phyloP scores from a whole-genome alignment of 257 asterid genomes.

The Solanum corneliomulleri region DNA sequence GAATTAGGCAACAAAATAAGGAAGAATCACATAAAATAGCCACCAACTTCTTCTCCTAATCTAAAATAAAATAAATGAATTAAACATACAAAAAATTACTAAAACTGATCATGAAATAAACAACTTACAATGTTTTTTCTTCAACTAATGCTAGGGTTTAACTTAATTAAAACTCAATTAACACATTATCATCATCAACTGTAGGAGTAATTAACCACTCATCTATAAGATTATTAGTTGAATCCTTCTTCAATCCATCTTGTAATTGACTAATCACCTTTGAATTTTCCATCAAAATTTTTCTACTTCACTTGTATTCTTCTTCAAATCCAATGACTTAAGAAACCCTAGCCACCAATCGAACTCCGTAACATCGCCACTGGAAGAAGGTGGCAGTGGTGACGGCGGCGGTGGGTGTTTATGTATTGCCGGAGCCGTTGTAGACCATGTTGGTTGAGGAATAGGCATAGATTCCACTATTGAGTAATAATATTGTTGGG shows the following conservation, averaged over 20 bases:
- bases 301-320: neutral
- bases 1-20: neutral
- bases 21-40: neutral
- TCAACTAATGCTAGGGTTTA: neutral
- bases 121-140: too few relatives aligned
- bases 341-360: conserved; percentile 37
- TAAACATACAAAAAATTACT: neutral
- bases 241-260: neutral
- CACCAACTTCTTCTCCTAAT: neutral
- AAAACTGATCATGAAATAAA: neutral
- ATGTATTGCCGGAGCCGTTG: conserved; percentile 23
- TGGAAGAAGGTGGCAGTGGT: neutral
- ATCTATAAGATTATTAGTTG: neutral
- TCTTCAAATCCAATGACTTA: conserved; percentile 19
- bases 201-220: conserved; percentile 17
- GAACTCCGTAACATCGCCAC: conserved; percentile 9
- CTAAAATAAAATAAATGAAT: neutral
- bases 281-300: neutral
- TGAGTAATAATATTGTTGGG: neutral
- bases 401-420: neutral
- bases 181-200: conserved; percentile 1
- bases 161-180: neutral
- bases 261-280: neutral
- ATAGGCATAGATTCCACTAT: conserved; percentile 15
- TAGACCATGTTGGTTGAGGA: conserved; percentile 32